Evolutionary conservation across 2,329 filamentous ascomycete genomes (phyloP), one percentile per base, ranked within the genome.

Genomic region (Ophidiomyces ophidiicola): DNA sequence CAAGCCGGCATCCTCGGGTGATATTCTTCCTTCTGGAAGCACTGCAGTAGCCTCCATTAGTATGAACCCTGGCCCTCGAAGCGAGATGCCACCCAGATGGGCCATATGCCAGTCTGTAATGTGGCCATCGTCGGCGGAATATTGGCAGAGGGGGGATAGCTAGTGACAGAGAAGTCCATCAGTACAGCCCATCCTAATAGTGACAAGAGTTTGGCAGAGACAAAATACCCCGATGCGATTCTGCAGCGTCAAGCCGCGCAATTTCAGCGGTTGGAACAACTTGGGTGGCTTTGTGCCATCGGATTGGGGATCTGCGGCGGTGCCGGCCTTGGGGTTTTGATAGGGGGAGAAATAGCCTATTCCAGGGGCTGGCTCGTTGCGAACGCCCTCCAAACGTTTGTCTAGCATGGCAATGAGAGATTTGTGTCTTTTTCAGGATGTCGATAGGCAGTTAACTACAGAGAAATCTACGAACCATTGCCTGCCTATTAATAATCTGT

Each of bases 71-170:
- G 79, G 76, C n/a, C 84, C 84, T 42, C 78, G 73, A 35, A 76
- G 66, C 15, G 80, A 70, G 49, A 82, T 82, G 47, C 81, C 75
- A 41, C 85, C 83, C 18, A 88, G 68, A 53, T 93, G 86, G 11
- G 85, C 77, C 35, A 88, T 66, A 58, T 94, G 85, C 72, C 78
- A 94, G 55, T 81, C 71, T 1, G 81, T 87, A 47, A 80, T 66
- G 59, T 88, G 80, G 26, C 87, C 78, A 54, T 80, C 71, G 31
- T 77, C 54, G 10, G 76, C 72, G 5, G 69, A 74, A 60, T 82
- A 82, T 56, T 81, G 77, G 57, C 78, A 81, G 3, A 80, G 61
- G 0, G 76, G 76, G 2, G 73, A 70, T 7, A 79, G 62, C 61
- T 67, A 35, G 15, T 5, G 7, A 18, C 2, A 4, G 3, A 33